phyloP scores from a whole-genome alignment of 495 filamentous ascomycete genomes.

The Talaromyces nanjingensis region DNA sequence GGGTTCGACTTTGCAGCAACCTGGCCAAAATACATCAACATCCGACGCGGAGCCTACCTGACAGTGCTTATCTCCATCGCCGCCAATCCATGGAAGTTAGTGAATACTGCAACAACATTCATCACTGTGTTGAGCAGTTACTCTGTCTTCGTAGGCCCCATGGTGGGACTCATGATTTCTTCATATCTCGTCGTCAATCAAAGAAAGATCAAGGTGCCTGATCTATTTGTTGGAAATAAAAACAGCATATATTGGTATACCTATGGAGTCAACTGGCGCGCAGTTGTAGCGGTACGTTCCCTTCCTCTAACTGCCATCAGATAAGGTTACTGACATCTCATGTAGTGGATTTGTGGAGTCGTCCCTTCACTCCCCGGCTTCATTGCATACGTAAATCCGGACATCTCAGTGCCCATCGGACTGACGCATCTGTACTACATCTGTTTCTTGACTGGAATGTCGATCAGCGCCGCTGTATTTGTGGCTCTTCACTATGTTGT shows the following conservation, averaged over 20 bases:
- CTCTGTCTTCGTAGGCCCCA: slow-evolving; percentile 42
- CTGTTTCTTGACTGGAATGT: slow-evolving; percentile 18
- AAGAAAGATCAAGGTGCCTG: slow-evolving; percentile 29
- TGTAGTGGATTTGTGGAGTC: slow-evolving; percentile 20
- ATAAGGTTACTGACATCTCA: neutral
- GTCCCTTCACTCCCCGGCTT: slow-evolving; percentile 22
- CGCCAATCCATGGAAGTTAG: slow-evolving; percentile 44
- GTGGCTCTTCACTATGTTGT: slow-evolving; percentile 15
- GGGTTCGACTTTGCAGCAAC: slow-evolving; percentile 53
- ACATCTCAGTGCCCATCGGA: slow-evolving; percentile 16
- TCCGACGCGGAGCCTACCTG: slow-evolving; percentile 47
- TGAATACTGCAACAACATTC: slow-evolving; percentile 42
- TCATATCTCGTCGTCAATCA: slow-evolving; percentile 33
- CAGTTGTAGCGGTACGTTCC: slow-evolving; percentile 23
- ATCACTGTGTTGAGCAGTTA: slow-evolving; percentile 41
- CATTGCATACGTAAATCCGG: slow-evolving; percentile 16
- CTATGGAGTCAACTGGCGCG: slow-evolving; percentile 35
- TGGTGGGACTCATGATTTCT: slow-evolving; percentile 31
- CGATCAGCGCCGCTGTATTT: slow-evolving; percentile 17
- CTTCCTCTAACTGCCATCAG: neutral
- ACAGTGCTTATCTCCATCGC: slow-evolving; percentile 41
- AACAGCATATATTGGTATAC: slow-evolving; percentile 35
- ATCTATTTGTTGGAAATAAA: slow-evolving; percentile 26
- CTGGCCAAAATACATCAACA: slow-evolving; percentile 53
- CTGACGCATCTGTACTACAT: slow-evolving; percentile 21